Conservation (phyloP, 768 basidiomycete species). For the Panellus pusillus region DNA sequence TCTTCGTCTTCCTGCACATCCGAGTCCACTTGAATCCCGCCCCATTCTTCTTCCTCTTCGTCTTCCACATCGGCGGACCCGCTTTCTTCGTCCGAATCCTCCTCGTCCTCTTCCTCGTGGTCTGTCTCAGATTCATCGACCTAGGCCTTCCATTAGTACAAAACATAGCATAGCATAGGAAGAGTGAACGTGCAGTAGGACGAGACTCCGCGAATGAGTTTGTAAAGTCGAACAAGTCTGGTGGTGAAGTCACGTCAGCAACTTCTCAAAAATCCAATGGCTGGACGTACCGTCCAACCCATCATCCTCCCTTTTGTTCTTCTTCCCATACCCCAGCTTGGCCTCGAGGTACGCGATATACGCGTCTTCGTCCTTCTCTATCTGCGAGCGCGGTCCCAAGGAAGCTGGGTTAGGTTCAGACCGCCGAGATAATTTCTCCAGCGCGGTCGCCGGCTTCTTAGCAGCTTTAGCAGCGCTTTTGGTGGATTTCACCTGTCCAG, state of each 20-base stretch:
- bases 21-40: constrained; percentile 27
- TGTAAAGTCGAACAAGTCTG: constrained; percentile 59
- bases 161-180: not conserved
- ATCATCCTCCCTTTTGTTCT: constrained; percentile 59
- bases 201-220: constrained; percentile 32
- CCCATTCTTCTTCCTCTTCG: constrained; percentile 36
- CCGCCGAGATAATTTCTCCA: constrained; percentile 33
- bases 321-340: constrained; percentile 63
- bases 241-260: too few species aligned
- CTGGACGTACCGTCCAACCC: constrained; percentile 73
- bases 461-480: not conserved
- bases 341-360: constrained; percentile 85
- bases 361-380: constrained; percentile 72
- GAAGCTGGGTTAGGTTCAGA: constrained; percentile 11
- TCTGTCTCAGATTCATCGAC: not conserved
- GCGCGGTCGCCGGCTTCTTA: constrained; percentile 28
- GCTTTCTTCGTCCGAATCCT: constrained; percentile 20
- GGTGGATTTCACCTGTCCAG: too few species aligned
- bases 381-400: constrained; percentile 30
- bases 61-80: constrained; percentile 8
- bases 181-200: not conserved
- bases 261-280: not conserved
- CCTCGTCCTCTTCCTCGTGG: not conserved
- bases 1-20: constrained; percentile 22
- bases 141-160: constrained; percentile 10